Evolutionary conservation across 768 basidiomycete genomes (phyloP).

Genomic region (Naganishia kalamii): DNA sequence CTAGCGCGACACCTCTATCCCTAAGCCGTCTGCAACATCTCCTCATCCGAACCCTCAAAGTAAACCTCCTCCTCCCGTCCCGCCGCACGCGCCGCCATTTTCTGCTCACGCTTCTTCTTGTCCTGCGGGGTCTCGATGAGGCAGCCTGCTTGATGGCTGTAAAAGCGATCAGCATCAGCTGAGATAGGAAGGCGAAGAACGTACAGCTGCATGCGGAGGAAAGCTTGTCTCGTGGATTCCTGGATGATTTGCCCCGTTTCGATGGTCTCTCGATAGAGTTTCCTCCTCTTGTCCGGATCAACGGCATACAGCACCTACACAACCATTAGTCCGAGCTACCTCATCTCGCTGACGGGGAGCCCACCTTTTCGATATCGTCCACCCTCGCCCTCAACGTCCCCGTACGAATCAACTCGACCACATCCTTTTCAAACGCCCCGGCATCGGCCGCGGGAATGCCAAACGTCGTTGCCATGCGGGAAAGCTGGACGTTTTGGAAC

Average conservation of each 20-base stretch:
- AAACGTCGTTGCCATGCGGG: constrained; percentile 19
- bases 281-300: constrained; percentile 9
- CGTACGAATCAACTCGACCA: constrained; percentile 14
- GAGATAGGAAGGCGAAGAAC: not conserved
- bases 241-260: constrained; percentile 9
- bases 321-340: not conserved
- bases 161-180: not conserved
- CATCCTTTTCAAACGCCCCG: not conserved
- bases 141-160: not conserved
- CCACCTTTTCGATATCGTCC: constrained; percentile 22
- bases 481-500: constrained; percentile 16
- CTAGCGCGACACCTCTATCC: too few relatives aligned
- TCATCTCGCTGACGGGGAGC: not conserved
- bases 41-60: constrained; percentile 1
- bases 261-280: constrained; percentile 11
- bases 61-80: not conserved
- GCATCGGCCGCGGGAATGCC: not conserved
- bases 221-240: constrained; percentile 4
- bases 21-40: constrained; percentile 7
- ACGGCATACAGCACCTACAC: constrained; percentile 17
- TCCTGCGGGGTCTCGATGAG: not conserved
- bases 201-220: constrained; percentile 23
- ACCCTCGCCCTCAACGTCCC: constrained; percentile 15
- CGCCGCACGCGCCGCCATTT: not conserved
- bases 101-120: constrained; percentile 1